Conservation (phyloP, 805 yeast species). For the Candida rishiriensis region DNA sequence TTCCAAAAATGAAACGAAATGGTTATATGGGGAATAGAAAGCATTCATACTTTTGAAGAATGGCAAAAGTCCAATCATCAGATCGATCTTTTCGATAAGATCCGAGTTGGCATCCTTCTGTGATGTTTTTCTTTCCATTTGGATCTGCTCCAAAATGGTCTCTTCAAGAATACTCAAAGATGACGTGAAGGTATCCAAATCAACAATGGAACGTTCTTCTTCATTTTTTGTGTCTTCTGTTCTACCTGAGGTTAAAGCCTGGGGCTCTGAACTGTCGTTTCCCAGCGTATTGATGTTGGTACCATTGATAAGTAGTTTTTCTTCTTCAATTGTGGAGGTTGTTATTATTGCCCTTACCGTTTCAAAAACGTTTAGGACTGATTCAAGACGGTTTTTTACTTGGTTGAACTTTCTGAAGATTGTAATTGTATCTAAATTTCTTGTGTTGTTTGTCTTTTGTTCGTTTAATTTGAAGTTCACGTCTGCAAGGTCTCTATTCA, state of each 20-base stretch:
- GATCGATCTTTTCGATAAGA: constrained; percentile 39
- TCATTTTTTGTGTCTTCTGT: constrained; percentile 2
- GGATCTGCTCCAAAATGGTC: constrained; percentile 40
- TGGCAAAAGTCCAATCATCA: constrained; percentile 45
- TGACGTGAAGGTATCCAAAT: constrained; percentile 25
- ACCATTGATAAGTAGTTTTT: constrained; percentile 3
- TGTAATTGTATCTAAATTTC: constrained; percentile 22
- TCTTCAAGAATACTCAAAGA: constrained; percentile 43
- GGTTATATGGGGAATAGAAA: constrained; percentile 47
- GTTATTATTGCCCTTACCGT: constrained; percentile 37
- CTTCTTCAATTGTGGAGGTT: constrained; percentile 24
- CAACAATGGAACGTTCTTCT: constrained; percentile 9
- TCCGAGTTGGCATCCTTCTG: constrained; percentile 29
- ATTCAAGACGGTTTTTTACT: constrained; percentile 41
- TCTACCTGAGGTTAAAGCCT: not conserved
- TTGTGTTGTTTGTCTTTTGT: constrained; percentile 1
- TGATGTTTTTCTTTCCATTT: constrained; percentile 20
- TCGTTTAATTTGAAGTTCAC: constrained; percentile 25
- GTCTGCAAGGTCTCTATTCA: constrained; percentile 43
- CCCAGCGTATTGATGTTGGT: constrained; percentile 23
- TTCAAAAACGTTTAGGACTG: constrained; percentile 44
- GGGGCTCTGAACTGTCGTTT: constrained; percentile 5
- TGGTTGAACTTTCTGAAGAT: constrained; percentile 40
- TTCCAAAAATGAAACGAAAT: constrained; percentile 41
- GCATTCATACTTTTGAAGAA: constrained; percentile 48